Conservation (phyloP, 73 alveolate species). For the Effrenium voratum region DNA sequence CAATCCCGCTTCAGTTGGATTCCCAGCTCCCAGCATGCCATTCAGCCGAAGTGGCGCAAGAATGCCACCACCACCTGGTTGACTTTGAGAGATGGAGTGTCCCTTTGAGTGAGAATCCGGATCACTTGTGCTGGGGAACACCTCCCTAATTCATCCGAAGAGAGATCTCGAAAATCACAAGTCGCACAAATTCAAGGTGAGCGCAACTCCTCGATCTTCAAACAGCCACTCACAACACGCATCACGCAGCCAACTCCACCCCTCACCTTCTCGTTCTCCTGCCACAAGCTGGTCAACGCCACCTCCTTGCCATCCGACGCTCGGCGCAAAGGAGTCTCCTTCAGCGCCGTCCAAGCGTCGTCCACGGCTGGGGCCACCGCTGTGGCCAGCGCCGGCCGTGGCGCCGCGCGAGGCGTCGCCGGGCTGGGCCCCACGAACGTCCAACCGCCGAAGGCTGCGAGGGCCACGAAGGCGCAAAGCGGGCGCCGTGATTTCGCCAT, state of each 20-base stretch:
- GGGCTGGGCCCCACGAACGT: background rate
- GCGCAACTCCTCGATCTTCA: too few relatives aligned
- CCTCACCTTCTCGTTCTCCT: background rate
- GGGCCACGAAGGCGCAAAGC: too few relatives aligned
- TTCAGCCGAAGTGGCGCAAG: conserved; percentile 75
- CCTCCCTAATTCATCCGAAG: too few relatives aligned
- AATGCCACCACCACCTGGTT: conserved; percentile 49
- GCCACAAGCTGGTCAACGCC: conserved; percentile 46
- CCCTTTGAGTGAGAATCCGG: too few relatives aligned
- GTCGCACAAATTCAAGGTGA: too few relatives aligned
- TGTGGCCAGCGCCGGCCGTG: background rate
- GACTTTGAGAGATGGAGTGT: too few relatives aligned
- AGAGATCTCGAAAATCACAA: too few relatives aligned
- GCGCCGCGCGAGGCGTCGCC: background rate
- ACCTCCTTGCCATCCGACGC: conserved; percentile 47
- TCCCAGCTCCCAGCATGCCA: conserved; percentile 90
- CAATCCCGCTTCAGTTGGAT: conserved; percentile 84
- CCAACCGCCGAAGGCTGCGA: background rate
- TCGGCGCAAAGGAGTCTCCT: background rate
- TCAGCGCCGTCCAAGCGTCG: conserved; percentile 8
- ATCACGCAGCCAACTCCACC: too few relatives aligned
- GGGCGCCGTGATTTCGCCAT: too few relatives aligned
- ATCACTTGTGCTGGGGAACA: too few relatives aligned
- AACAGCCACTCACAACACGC: too few relatives aligned
- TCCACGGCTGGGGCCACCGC: background rate